Evolutionary conservation across 371 early-diverging fungal genomes (phyloP), one percentile per base, ranked within the genome.

Genomic region (Umbelopsis sp.): DNA sequence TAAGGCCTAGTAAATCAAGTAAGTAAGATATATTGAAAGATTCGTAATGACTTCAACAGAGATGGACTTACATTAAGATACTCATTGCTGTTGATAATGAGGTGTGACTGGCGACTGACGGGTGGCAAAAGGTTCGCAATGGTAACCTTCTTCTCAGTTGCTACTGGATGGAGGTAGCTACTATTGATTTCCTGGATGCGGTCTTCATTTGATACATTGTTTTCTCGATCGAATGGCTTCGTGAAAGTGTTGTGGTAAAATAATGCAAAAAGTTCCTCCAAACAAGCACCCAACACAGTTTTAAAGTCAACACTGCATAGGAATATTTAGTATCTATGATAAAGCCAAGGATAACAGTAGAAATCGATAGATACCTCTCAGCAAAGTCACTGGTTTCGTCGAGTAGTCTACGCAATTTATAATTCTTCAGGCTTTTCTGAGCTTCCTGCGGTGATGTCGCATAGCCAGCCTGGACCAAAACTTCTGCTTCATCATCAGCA

Each of bases 311-410:
- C 81, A 52, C 92, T 91, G 51, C 24, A 24, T 1, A 11, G 65
- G 7, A 16, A 1, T 14, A 6, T 25, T 57, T 35, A 57, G 16
- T 18, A 29, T 29, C 57, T 1, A 14, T 35, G 18, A 9, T 12
- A 6, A 50, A 50, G 22, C 52, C 7, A 52, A 12, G 0, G 25
- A 2, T 25, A 22, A 8, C 4, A 20, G 22, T 52, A 52, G 11
- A 24, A 25, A 22, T 29, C 52, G 25, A 25, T 20, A 25, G 4
- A 35, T 80, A 90, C 89, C 91, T 86, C 50, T 94, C 92, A 48
- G 94, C 80, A 67, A 90, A 92, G 70, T 95, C 95, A 35, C 88
- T 86, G 0, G 93, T 91, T 73, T 95, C 95, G 76, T 95, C 89
- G 64, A 95, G 72, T 51, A 94, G 79, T 57, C 70, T 80, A 44